Percentiles rank a stretch among this genome's conserved stretches.
These are phyloP conservation scores for Ceratocystis eucalypticola DNA, from an alignment of 2,329 filamentous ascomycete genomes.

Conservation along the genomic window DNA sequence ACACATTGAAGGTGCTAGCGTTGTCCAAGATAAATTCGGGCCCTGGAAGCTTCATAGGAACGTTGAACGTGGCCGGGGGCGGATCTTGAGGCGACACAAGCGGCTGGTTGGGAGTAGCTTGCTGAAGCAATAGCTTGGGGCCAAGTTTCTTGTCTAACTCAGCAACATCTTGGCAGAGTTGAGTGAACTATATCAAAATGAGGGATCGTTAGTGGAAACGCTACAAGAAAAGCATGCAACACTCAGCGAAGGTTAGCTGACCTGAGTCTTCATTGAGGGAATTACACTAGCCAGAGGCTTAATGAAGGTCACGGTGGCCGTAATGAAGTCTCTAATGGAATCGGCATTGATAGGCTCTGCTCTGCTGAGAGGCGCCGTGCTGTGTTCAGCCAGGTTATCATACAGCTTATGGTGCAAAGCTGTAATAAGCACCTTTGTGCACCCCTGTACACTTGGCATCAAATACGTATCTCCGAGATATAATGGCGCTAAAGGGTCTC, in stretches of 20 bases:
- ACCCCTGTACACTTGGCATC: slow-evolving; percentile 20
- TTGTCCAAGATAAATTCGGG: slow-evolving; percentile 13
- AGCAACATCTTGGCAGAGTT: slow-evolving; percentile 11
- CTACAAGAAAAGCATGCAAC: neutral
- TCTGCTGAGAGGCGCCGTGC: slow-evolving; percentile 29
- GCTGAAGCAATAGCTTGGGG: neutral
- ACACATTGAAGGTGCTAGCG: slow-evolving; percentile 8
- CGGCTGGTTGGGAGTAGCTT: neutral
- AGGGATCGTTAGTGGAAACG: neutral
- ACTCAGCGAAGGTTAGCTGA: neutral
- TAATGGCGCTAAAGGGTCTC: slow-evolving; percentile 21
- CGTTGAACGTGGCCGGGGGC: neutral
- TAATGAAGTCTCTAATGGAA: slow-evolving; percentile 26
- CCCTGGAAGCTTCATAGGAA: neutral
- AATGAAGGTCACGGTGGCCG: slow-evolving; percentile 27
- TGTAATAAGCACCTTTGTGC: slow-evolving; percentile 26
- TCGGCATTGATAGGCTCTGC: slow-evolving; percentile 26
- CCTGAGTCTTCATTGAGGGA: slow-evolving; percentile 21
- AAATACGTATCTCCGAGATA: slow-evolving; percentile 19
- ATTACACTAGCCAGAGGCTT: slow-evolving; percentile 25
- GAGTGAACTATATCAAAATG: neutral
- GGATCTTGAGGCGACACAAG: neutral
- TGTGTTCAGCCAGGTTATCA: slow-evolving; percentile 26
- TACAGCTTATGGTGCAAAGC: slow-evolving; percentile 29
- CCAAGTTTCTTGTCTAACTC: slow-evolving; percentile 9